Evolutionary conservation across 2,329 filamentous ascomycete genomes (phyloP), one percentile per base, ranked within the genome.

Genomic region (Cladosporium sp.): DNA sequence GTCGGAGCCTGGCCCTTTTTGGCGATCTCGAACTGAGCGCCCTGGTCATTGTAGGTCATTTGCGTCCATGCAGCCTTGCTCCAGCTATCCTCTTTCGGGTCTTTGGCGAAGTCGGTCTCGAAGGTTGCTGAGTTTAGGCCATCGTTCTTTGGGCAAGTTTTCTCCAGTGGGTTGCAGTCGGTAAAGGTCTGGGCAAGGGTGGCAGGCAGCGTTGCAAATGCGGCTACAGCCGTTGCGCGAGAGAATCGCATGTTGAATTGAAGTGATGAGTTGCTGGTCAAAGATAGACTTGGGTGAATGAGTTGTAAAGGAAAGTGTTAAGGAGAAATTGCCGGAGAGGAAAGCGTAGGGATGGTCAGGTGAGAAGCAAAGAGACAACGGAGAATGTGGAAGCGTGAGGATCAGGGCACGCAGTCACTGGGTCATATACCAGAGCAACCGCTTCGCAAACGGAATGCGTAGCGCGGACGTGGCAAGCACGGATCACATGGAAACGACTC

Each of bases 1-100:
- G 89, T 95, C 0, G 89, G 87, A 0, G 89, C 86, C 62, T 95
- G 82, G 57, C 84, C 82, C 58, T 82, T 78, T 66, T 84, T 77
- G 52, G 69, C 73, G 70, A 95, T 84, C 48, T 79, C 85, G 72
- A 95, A 91, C 52, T 79, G 73, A 42, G 87, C 86, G 35, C 86
- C 87, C 28, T 81, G 72, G 53, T 77, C 76, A 52, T 77, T 77
- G 67, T 84, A 90, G 11, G 74, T 72, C 52, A 92, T 76, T 8
- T 70, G 71, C 46, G 87, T 87, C 48, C 83, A 83, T 8, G 81
- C 85, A 46, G 81, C 82, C n/a, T 69, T 70, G 35, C 74, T 78
- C 54, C 78, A 85, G 43, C 76, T 83, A 28, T 66, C 61, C 65
- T 86, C 87, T 65, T 78, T 68, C 70, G 82, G 86, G 68, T 84